These are phyloP conservation scores for Pyrenophora graminea DNA, from an alignment of 2,329 filamentous ascomycete species.

Conservation along the genomic window DNA sequence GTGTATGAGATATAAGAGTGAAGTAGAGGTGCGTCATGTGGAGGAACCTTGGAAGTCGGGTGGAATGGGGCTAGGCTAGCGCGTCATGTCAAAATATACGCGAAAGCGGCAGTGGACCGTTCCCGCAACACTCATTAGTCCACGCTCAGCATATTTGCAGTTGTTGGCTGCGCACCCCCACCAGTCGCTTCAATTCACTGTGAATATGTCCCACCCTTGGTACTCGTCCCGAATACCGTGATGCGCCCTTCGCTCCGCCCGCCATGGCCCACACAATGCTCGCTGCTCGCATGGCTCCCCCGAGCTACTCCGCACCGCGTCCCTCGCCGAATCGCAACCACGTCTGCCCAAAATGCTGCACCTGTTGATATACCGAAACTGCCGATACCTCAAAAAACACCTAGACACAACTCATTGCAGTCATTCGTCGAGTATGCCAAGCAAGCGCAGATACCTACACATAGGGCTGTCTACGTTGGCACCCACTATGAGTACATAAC, in stretches of 20 bases:
- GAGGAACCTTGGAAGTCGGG: too few relatives aligned
- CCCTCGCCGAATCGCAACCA: constrained; percentile 35
- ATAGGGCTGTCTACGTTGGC: constrained; percentile 68
- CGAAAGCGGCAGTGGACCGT: constrained; percentile 11
- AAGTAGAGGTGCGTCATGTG: too few relatives aligned
- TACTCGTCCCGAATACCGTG: constrained; percentile 16
- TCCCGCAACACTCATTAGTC: not conserved
- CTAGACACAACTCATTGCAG: constrained; percentile 64
- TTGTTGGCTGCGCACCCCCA: constrained; percentile 3
- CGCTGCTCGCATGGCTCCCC: constrained; percentile 29
- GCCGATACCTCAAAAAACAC: constrained; percentile 35
- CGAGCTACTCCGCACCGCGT: constrained; percentile 28
- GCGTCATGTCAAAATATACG: constrained; percentile 24
- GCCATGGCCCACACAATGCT: constrained; percentile 25
- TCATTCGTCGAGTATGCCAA: constrained; percentile 69
- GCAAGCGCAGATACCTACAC: constrained; percentile 58
- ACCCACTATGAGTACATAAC: constrained; percentile 79
- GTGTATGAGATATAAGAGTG: not conserved
- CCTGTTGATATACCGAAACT: constrained; percentile 36
- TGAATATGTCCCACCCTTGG: constrained; percentile 29
- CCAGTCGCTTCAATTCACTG: constrained; percentile 3
- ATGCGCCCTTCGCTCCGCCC: constrained; percentile 35
- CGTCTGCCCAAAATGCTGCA: constrained; percentile 28
- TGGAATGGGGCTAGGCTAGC: constrained; percentile 21
- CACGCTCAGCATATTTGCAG: constrained; percentile 1